phyloP scores from a whole-genome alignment of 2,329 filamentous ascomycete species.

The Aureobasidium uvarum region DNA sequence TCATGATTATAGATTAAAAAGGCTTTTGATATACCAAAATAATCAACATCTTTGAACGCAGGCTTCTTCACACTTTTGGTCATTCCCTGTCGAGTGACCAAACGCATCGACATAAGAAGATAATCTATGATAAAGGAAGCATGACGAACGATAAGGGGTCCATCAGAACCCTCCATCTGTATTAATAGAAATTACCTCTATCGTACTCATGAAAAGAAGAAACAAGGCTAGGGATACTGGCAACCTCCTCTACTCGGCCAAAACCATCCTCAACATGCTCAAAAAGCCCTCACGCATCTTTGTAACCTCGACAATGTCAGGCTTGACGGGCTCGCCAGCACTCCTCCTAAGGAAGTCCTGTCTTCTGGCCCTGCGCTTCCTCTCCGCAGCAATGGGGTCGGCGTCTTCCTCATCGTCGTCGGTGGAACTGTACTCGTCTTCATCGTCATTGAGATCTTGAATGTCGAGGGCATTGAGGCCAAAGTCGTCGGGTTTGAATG shows the following conservation, averaged over 20 bases:
- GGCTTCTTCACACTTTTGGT: too few species aligned
- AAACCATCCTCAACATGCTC: constrained; percentile 39
- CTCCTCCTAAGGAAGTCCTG: constrained; percentile 66
- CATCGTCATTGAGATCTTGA: constrained; percentile 77
- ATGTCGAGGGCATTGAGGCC: constrained; percentile 84
- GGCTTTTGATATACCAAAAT: too few species aligned
- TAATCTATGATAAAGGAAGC: too few species aligned
- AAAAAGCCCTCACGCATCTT: constrained; percentile 40
- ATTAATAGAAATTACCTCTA: background rate
- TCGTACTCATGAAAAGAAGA: background rate
- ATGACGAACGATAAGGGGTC: background rate
- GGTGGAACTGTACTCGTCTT: constrained; percentile 64
- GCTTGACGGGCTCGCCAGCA: constrained; percentile 42
- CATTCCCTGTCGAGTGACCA: background rate
- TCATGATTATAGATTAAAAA: background rate
- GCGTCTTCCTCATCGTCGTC: constrained; percentile 67
- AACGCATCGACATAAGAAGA: too few species aligned
- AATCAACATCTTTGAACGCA: too few species aligned
- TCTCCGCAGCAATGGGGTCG: constrained; percentile 87
- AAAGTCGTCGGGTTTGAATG: constrained; percentile 80
- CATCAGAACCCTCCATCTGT: background rate
- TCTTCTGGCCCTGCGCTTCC: constrained; percentile 70
- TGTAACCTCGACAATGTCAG: constrained; percentile 36
- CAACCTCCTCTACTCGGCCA: constrained; percentile 32
- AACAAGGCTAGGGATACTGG: background rate